Evolutionary conservation across 495 filamentous ascomycete species (phyloP).

Genomic region (Xylaria cubensis): DNA sequence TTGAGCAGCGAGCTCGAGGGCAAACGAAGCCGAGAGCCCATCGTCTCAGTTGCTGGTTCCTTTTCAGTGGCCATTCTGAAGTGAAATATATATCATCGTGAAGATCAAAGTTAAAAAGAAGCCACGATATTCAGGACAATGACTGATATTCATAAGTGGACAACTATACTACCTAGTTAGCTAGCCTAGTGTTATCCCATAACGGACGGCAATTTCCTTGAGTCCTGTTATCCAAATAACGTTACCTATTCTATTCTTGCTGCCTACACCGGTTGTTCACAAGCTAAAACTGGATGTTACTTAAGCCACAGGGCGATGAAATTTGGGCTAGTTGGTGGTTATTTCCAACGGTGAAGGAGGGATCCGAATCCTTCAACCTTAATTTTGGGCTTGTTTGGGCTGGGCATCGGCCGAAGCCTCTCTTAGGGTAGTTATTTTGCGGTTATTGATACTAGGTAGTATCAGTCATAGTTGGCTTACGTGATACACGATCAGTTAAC

Average conservation of each 20-base stretch:
- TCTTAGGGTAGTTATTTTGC: background rate
- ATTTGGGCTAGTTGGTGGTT: background rate
- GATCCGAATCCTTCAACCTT: constrained; percentile 20
- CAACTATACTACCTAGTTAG: background rate
- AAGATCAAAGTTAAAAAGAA: background rate
- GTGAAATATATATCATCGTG: background rate
- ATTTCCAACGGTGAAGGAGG: constrained; percentile 3
- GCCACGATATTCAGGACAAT: background rate
- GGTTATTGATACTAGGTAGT: background rate
- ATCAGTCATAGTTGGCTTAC: background rate
- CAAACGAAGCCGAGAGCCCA: background rate
- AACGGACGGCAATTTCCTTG: background rate
- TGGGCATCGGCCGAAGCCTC: background rate
- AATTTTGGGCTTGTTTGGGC: background rate
- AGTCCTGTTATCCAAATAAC: constrained; percentile 3
- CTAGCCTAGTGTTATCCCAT: background rate
- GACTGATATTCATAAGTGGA: constrained; percentile 7
- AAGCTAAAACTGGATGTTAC: background rate
- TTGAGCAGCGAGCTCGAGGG: background rate
- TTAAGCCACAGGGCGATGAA: background rate
- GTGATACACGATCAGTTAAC: background rate
- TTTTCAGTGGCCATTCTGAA: constrained; percentile 2
- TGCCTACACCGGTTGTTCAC: background rate
- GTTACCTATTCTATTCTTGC: constrained; percentile 7
- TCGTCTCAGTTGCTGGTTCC: background rate